These are phyloP conservation scores for Hypoxylon sp. DNA, from an alignment of 2,329 filamentous ascomycete species.

Conservation along the genomic window DNA sequence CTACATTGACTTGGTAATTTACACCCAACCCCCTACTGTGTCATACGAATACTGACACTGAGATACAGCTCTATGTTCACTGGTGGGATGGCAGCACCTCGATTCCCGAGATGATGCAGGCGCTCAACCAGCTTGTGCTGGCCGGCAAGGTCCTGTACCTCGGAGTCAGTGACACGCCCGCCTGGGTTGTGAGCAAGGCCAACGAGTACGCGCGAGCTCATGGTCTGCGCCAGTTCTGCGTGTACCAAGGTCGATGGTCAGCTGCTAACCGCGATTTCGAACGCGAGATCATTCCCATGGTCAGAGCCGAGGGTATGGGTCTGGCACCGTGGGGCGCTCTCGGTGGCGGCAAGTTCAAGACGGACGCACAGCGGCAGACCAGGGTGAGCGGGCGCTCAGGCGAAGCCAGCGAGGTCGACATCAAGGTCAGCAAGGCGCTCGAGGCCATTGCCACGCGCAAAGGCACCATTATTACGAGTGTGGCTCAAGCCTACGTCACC, in stretches of 20 bases:
- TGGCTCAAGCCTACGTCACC: slow-evolving; percentile 69
- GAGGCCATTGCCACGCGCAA: slow-evolving; percentile 72
- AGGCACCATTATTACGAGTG: slow-evolving; percentile 69
- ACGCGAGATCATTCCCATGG: slow-evolving; percentile 79
- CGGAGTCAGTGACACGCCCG: slow-evolving; percentile 77
- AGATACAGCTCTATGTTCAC: slow-evolving; percentile 68
- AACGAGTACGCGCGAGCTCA: slow-evolving; percentile 79
- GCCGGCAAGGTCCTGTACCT: slow-evolving; percentile 77
- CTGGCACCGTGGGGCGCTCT: slow-evolving; percentile 73
- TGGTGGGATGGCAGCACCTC: slow-evolving; percentile 79
- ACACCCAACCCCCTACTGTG: background rate
- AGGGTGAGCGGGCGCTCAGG: slow-evolving; percentile 58
- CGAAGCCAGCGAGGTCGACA: slow-evolving; percentile 67
- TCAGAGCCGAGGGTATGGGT: slow-evolving; percentile 71
- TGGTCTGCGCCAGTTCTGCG: slow-evolving; percentile 77
- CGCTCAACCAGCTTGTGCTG: slow-evolving; percentile 71
- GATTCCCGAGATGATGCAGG: slow-evolving; percentile 78
- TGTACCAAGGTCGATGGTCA: slow-evolving; percentile 78
- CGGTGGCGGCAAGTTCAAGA: slow-evolving; percentile 67
- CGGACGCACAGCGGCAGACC: slow-evolving; percentile 62
- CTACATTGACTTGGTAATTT: slow-evolving; percentile 75
- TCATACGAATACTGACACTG: slow-evolving; percentile 33
- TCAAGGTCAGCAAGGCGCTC: slow-evolving; percentile 68
- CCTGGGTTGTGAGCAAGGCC: slow-evolving; percentile 76
- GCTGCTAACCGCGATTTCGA: slow-evolving; percentile 76